Evolutionary conservation across 2,329 filamentous ascomycete genomes (phyloP), one percentile per base, ranked within the genome.

Genomic region (Blastomyces emzantsi): DNA sequence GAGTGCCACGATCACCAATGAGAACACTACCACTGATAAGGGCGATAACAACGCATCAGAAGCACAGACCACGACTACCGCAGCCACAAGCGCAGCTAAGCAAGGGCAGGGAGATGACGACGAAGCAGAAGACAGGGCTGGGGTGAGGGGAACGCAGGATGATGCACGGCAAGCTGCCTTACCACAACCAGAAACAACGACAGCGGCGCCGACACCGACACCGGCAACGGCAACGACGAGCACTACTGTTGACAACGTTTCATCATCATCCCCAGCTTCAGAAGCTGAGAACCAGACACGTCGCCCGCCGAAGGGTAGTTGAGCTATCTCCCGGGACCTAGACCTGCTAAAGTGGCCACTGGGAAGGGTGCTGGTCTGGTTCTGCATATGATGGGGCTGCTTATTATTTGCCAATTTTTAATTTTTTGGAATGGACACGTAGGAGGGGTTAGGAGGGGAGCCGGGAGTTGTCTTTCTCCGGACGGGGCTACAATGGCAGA

Each of bases 21-120:
- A 57, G 13, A 43, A 57, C 25, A 25, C 15, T 28, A 28, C 41
- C 2, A 43, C 15, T 25, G 11, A 22, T 43, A 28, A 41, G 6
- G 19, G n/a, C 36, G 52, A 55, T 36, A 28, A 57, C 55, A 73
- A 71, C 41, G 66, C 70, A 15, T 75, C 73, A 0, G 73, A 76
- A 66, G 75, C 74, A 7, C 65, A 74, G 49, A 76, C 72, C 7
- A 80, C 78, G 1, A 79, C 75, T 0, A 77, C 77, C 3, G 72
- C 75, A 19, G 11, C 77, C 77, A 6, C 52, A 36, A 22, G 28
- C 30, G 28, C 15, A 22, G 11, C 33, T 55, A 19, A 36, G 52
- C 30, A 17, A 36, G 52, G 33, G 30, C 17, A 5, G 25, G 28
- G 13, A 54, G 54, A n/a, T 8, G 7, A 39, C 11, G 19, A 9